phyloP scores from a whole-genome alignment of 2,329 filamentous ascomycete genomes.

The Geosmithia morbida region DNA sequence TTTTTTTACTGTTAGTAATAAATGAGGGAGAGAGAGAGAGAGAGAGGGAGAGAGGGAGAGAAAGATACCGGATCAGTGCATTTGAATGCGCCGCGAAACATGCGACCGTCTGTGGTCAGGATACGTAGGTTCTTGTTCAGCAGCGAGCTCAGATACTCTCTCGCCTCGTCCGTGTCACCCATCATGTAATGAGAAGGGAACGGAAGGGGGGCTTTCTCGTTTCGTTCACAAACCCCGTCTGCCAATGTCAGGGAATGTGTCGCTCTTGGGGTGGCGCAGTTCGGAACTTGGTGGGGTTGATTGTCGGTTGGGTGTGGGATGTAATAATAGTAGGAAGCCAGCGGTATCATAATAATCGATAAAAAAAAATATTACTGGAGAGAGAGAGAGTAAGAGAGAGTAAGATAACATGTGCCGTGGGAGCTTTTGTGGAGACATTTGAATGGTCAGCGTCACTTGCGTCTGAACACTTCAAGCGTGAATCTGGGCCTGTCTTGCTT shows the following conservation, averaged over 20 bases:
- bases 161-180: conserved; percentile 24
- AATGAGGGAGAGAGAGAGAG: neutral
- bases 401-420: no score
- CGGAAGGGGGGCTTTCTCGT: no score
- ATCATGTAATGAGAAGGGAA: neutral
- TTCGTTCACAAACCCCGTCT: no score
- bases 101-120: conserved; percentile 65
- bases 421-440: neutral
- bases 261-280: no score
- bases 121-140: conserved; percentile 69
- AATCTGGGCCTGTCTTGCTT: neutral
- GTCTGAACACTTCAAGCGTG: neutral
- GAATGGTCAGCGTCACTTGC: neutral
- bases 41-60: neutral
- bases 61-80: conserved; percentile 74
- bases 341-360: no score
- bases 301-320: no score
- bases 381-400: no score
- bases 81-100: conserved; percentile 85
- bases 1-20: no score
- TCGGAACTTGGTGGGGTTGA: no score
- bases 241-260: no score
- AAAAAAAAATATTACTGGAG: no score
- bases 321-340: no score
- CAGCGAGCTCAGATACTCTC: conserved; percentile 46